Evolutionary conservation across 495 filamentous ascomycete genomes (phyloP).

Genomic region (Zalerion maritima): DNA sequence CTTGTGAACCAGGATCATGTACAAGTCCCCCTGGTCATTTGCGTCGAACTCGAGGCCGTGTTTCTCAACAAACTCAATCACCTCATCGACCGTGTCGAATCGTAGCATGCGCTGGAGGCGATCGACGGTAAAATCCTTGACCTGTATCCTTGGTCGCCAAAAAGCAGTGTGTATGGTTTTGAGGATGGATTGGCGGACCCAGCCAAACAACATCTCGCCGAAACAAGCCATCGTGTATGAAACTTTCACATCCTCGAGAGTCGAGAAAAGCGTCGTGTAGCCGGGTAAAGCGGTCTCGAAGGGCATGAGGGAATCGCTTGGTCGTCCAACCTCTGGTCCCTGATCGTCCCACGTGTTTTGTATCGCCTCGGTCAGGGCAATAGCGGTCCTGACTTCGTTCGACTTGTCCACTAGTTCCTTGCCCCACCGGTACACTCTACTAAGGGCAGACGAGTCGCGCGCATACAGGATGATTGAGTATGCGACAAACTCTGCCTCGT

Average conservation of each 20-base stretch:
- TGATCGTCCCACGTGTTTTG: constrained; percentile 47
- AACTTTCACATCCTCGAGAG: constrained; percentile 52
- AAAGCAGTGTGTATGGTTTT: constrained; percentile 47
- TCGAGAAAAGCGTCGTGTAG: constrained; percentile 56
- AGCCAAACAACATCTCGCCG: constrained; percentile 78
- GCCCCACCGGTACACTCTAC: constrained; percentile 66
- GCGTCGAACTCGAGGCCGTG: constrained; percentile 49
- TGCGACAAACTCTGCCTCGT: constrained; percentile 81
- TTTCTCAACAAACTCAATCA: constrained; percentile 50
- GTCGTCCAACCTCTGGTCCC: constrained; percentile 48
- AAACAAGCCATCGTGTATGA: constrained; percentile 91
- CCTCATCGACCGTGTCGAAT: constrained; percentile 62
- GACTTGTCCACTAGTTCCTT: constrained; percentile 54
- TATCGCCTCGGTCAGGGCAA: constrained; percentile 28
- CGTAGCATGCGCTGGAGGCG: constrained; percentile 50
- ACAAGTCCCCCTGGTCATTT: constrained; percentile 32
- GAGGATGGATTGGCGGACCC: constrained; percentile 62
- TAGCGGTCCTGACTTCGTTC: constrained; percentile 30
- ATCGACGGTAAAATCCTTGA: constrained; percentile 59
- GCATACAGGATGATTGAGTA: constrained; percentile 81
- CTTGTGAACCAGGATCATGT: constrained; percentile 27
- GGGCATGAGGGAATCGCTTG: constrained; percentile 14
- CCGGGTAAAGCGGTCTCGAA: constrained; percentile 33
- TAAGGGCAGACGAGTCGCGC: constrained; percentile 57
- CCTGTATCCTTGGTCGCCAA: constrained; percentile 48